phyloP scores from a whole-genome alignment of 1,284 basidiomycete species.

The Mycena citricolor region DNA sequence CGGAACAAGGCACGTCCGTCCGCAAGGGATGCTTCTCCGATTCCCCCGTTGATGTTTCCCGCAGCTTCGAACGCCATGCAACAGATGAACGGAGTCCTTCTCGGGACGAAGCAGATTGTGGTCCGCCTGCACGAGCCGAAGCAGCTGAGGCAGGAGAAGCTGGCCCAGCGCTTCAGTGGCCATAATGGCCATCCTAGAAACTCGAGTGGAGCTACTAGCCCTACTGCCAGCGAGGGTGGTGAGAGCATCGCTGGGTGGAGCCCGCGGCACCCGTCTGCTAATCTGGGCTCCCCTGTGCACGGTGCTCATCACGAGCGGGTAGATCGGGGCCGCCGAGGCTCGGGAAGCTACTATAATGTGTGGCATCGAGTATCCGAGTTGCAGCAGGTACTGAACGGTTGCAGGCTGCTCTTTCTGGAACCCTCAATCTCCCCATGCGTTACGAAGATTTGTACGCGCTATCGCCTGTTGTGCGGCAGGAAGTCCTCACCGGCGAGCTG shows the following conservation, averaged over 20 bases:
- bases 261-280: constrained; percentile 57
- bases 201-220: constrained; percentile 78
- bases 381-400: too few relatives aligned
- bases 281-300: constrained; percentile 56
- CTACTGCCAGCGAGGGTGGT: constrained; percentile 75
- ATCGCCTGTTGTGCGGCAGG: constrained; percentile 80
- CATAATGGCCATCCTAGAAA: constrained; percentile 75
- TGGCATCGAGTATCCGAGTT: too few relatives aligned
- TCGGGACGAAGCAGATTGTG: constrained; percentile 77
- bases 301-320: constrained; percentile 52
- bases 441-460: constrained; percentile 79
- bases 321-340: constrained; percentile 70
- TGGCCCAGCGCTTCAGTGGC: constrained; percentile 73
- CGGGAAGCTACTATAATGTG: constrained; percentile 82
- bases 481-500: constrained; percentile 80
- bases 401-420: constrained; percentile 80
- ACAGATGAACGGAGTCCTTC: constrained; percentile 72
- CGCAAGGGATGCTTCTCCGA: too few relatives aligned
- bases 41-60: constrained; percentile 3
- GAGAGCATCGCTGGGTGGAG: constrained; percentile 74
- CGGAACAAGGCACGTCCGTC: constrained; percentile 68
- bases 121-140: constrained; percentile 90
- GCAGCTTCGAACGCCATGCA: constrained; percentile 71
- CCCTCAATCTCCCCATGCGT: constrained; percentile 73
- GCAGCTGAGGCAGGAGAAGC: constrained; percentile 82